Base-by-base conservation (phyloP, 2,329 filamentous ascomycete species). In the Xylaria sp. region DNA sequence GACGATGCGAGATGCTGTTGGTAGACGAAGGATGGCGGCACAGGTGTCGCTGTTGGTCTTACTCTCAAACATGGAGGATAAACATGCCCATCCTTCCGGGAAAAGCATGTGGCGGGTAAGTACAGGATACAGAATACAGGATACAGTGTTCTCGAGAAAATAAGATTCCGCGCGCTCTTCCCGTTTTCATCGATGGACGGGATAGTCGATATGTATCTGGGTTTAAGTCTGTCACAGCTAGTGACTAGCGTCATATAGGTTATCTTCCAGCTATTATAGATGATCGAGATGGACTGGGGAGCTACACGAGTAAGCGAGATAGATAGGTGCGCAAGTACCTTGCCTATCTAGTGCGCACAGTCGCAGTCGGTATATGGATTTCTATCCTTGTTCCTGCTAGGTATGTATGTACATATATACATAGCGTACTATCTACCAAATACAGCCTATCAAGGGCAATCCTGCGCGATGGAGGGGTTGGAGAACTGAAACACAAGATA, bases 1-100 rank as follows among this genome's bases (percentile, higher is more conserved):
- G 57, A 70, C 65, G 57, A 68, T 61, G 66, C 69, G 36, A 65
- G 63, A 70, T 61, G 45, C 62, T 53, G 63, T 56, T 66, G 59
- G 50, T 51, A 64, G 64, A 55, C 67, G 63, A 61, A 54, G 50
- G 53, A 24, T 21, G 47, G n/a, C 17, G 47, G 39, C 39, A 5
- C 39, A 42, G 39, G 39, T 42, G 36, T 8, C 11, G 9, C 47
- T 50, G 47, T 50, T 50, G 47, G 47, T 50, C 47, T 50, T 50
- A 63, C 59, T 39, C 42, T 63, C 59, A 66, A 67, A 66, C 63
- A 27, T 36, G 58, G 59, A 24, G 34, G 21, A 34, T 27, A 27
- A 4, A 27, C 24, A 27, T 27, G 24, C 4, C 24, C 39, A n/a
- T 30, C 19, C 42, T 32, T 42, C 36, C 53, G 8, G 21, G 17